phyloP scores from a whole-genome alignment of 371 early-diverging fungal species.

The Caulochytrium protostelioides region DNA sequence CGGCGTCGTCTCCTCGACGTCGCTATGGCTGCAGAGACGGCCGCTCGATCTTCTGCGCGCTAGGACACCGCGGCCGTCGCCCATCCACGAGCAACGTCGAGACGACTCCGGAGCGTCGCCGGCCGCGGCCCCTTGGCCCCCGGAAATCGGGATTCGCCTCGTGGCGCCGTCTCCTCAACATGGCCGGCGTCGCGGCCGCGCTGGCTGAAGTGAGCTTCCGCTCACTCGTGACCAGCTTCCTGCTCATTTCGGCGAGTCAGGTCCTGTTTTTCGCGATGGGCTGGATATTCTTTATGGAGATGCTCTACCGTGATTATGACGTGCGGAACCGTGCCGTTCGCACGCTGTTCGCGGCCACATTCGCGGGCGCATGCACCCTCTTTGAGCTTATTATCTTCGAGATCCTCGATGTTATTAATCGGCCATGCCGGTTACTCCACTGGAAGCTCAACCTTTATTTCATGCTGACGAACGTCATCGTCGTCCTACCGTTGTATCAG shows the following conservation, averaged over 20 bases:
- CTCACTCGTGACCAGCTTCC: no score
- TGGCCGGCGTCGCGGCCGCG: no score
- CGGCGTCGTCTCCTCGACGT: no score
- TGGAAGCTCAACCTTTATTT: constrained; percentile 51
- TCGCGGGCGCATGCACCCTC: constrained; percentile 50
- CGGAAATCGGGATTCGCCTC: no score
- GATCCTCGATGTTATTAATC: constrained; percentile 35
- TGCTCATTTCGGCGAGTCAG: constrained; percentile 21
- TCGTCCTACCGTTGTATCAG: constrained; percentile 55
- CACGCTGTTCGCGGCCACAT: constrained; percentile 48
- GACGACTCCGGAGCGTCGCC: no score
- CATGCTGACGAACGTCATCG: constrained; percentile 39
- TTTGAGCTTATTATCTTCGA: constrained; percentile 66
- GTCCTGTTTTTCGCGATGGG: constrained; percentile 27
- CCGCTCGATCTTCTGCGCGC: no score
- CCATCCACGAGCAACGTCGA: no score
- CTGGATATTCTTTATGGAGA: constrained; percentile 26
- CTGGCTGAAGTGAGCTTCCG: no score
- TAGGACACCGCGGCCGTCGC: no score
- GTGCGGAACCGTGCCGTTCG: constrained; percentile 22
- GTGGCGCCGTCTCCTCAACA: no score
- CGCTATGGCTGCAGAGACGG: no score
- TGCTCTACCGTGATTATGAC: constrained; percentile 29
- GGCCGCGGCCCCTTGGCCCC: no score
- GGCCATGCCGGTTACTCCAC: constrained; percentile 33